Evolutionary conservation across 2,329 filamentous ascomycete species (phyloP).

Genomic region (Exophiala viscosa): DNA sequence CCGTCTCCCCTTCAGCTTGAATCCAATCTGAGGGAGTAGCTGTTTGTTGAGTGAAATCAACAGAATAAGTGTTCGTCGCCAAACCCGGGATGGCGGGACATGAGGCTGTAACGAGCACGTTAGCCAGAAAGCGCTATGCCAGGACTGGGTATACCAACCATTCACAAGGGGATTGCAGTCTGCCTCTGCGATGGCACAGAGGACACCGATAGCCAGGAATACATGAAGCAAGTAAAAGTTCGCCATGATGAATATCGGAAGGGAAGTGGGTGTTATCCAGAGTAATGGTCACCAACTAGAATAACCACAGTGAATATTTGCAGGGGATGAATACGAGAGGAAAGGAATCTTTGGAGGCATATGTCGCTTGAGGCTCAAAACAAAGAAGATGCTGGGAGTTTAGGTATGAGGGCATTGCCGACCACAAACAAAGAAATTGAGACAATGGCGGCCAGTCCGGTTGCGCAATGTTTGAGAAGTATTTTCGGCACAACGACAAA

Average conservation of each 20-base stretch:
- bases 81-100: constrained; percentile 77
- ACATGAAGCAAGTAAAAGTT: constrained; percentile 2
- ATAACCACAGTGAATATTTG: not conserved
- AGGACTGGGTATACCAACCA: constrained; percentile 9
- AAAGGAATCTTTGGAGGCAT: not conserved
- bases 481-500: not conserved
- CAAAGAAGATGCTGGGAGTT: constrained; percentile 8
- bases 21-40: constrained; percentile 66
- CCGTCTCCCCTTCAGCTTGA: constrained; percentile 58
- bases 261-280: not conserved
- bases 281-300: not conserved
- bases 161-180: constrained; percentile 18
- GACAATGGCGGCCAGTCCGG: constrained; percentile 13
- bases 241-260: constrained; percentile 4
- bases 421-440: constrained; percentile 3
- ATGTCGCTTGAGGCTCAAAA: constrained; percentile 9
- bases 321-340: not conserved
- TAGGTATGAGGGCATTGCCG: constrained; percentile 1
- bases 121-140: not conserved
- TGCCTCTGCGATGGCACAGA: constrained; percentile 7
- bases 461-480: constrained; percentile 2
- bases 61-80: constrained; percentile 65
- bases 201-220: not conserved
- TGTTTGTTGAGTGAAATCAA: constrained; percentile 75
- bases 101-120: constrained; percentile 11